Evolutionary conservation across 768 basidiomycete species (phyloP).

Genomic region (Serendipita sp.): DNA sequence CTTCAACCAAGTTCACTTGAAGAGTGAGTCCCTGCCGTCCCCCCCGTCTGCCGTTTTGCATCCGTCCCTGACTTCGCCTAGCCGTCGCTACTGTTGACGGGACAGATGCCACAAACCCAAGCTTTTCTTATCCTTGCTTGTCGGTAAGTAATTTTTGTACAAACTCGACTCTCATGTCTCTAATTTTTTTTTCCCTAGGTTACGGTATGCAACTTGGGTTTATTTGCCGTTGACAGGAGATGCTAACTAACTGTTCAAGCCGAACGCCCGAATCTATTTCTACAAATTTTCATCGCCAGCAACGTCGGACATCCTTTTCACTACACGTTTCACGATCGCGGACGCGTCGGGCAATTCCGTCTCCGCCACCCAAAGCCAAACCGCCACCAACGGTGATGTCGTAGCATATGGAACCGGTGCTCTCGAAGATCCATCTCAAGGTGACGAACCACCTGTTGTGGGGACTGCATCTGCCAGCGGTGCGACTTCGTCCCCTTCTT

Average conservation of each 20-base stretch:
- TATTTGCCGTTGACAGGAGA: background rate
- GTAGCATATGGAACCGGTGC: conserved; percentile 56
- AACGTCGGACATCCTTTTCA: conserved; percentile 38
- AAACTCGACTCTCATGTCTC: background rate
- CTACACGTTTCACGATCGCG: conserved; percentile 62
- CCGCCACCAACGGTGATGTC: conserved; percentile 17
- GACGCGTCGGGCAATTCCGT: conserved; percentile 29
- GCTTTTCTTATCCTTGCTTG: conserved; percentile 48
- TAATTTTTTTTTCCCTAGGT: background rate
- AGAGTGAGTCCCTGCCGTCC: conserved; percentile 18
- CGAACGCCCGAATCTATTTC: conserved; percentile 59
- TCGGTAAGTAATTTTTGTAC: conserved; percentile 26
- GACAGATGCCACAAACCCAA: conserved; percentile 29
- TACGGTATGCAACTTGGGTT: background rate
- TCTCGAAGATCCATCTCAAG: conserved; percentile 30
- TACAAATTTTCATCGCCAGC: conserved; percentile 49
- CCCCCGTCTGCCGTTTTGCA: background rate
- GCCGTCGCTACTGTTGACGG: conserved; percentile 54
- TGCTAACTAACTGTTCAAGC: conserved; percentile 32
- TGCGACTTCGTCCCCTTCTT: background rate
- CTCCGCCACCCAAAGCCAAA: conserved; percentile 33
- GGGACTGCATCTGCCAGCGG: background rate
- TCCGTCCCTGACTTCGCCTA: conserved; percentile 17
- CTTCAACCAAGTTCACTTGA: conserved; percentile 46
- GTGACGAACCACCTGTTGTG: conserved; percentile 14